Evolutionary conservation across 306 rosid species (phyloP), one percentile per base, ranked within the genome.

Genomic region (Cyclanthera cordifolia): DNA sequence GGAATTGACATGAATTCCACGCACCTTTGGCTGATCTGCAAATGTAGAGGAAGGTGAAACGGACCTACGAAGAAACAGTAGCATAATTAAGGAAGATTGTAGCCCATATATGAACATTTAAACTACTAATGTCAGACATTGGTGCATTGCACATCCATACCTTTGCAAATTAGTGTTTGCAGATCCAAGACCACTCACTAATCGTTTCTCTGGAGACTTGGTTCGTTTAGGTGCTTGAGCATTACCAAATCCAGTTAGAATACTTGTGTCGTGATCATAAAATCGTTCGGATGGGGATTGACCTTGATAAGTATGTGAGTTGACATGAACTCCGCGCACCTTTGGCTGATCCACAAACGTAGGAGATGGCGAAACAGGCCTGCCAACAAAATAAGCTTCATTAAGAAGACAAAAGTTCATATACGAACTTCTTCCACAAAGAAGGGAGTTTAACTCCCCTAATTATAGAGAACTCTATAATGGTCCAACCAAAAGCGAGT

Each of bases 161-260:
- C 84, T 81, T 73, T 55, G 78, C 65, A 70, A 76, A 47, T 80
- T 83, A 50, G 59, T 77, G 50, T 50, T 72, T 75, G 78, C 70
- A 67, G 67, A 77, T 66, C 41, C 66, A 51, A 71, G 58, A 71
- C 56, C 47, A 65, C 43, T 70, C 27, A 47, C 71, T 59, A 58
- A 19, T n/a, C 71, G 77, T 72, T 74, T 46, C 75, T 83, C 73
- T 50, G 90, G 84, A 66, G 85, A 84, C 81, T 85, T 80, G 50
- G 72, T 75, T 79, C 86, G 79, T 79, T 86, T 80, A 69, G 75
- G 75, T 63, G 72, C 85, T 73, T 81, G 87, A 56, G 49, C 74
- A 55, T 58, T 75, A 51, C 72, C 78, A 72, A 39, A 50, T 74
- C 57, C 77, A 17, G 76, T 69, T 2, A 70, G 46, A 71, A 76